phyloP scores from a whole-genome alignment of 352 stramenopile species.

The Phytopythium vexans region DNA sequence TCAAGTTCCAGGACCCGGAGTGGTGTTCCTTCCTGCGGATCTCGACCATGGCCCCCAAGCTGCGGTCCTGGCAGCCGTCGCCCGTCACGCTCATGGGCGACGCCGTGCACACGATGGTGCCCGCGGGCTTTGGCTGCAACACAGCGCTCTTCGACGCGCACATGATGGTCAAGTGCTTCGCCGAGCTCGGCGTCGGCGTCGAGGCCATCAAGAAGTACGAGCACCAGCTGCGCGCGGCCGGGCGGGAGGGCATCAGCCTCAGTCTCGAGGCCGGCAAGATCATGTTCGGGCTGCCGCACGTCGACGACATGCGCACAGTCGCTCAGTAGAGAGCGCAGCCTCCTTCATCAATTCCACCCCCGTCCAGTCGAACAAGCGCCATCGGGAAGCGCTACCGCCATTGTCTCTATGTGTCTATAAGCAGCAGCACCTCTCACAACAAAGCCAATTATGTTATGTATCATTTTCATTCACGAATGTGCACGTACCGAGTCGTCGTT shows the following conservation, averaged over 20 bases:
- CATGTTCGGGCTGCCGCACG: no score
- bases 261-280: conserved; percentile 25
- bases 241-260: conserved; percentile 30
- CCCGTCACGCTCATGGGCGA: conserved; percentile 56
- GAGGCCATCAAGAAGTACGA: conserved; percentile 54
- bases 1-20: conserved; percentile 39
- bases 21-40: conserved; percentile 61
- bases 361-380: no score
- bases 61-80: conserved; percentile 39
- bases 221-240: conserved; percentile 45
- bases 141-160: conserved; percentile 50
- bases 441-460: no score
- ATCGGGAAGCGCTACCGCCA: no score
- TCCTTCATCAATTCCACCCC: no score
- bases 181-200: conserved; percentile 34
- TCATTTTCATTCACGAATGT: no score
- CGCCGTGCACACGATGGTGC: conserved; percentile 60
- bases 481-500: no score
- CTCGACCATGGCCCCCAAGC: conserved; percentile 49
- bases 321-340: no score
- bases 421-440: no score
- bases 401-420: no score
- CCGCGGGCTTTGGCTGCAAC: conserved; percentile 52
- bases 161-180: conserved; percentile 40
- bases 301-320: no score